Evolutionary conservation across 1,139 yeast genomes (phyloP), one percentile per base, ranked within the genome.

Genomic region (Blastobotrys malaysiensis): DNA sequence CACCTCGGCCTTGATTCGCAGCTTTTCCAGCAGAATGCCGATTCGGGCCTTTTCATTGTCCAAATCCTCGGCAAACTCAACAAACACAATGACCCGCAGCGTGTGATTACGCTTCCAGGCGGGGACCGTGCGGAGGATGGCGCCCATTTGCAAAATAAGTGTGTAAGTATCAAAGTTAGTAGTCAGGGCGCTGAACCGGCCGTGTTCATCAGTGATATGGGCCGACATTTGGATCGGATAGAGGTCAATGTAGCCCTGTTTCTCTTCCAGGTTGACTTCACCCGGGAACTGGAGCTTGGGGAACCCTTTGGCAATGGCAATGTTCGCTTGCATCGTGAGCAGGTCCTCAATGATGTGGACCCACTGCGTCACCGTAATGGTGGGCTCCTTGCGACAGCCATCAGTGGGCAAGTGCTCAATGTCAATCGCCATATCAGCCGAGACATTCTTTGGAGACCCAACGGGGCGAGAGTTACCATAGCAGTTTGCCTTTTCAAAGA

Each of bases 161-260:
- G 98, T 91, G 65, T 90, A 93, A 0, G 99, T 93, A 67, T 93
- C 99, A 66, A 93, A 89, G 65, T 93, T 93, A 0, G 96, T 88
- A 0, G 96, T 86, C 57, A 86, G 68, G 1, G 88, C 84, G 14
- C 87, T 81, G 55, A 81, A 80, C 21, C 74, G 76, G 7, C 93
- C 93, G 55, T 80, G 78, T 43, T 78, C 80, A 53, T 83, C 80
- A 51, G 80, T 77, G 55, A 86, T 80, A 52, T 84, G 82, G 0
- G 95, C 93, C 5, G 95, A 84, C 97, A 93, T 93, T 65, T 93
- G 99, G 62, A 93, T 90, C 0, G 99, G 99, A 68, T 93, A 93
- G 48, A 93, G 72, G 67, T 93, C 99, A 63, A 93, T 89, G 61
- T 74, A 85, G 57, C 78, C 77, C 58, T 77, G 79, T 48, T 70